phyloP scores from a whole-genome alignment of 768 basidiomycete genomes.

The Tricholoma terreum region DNA sequence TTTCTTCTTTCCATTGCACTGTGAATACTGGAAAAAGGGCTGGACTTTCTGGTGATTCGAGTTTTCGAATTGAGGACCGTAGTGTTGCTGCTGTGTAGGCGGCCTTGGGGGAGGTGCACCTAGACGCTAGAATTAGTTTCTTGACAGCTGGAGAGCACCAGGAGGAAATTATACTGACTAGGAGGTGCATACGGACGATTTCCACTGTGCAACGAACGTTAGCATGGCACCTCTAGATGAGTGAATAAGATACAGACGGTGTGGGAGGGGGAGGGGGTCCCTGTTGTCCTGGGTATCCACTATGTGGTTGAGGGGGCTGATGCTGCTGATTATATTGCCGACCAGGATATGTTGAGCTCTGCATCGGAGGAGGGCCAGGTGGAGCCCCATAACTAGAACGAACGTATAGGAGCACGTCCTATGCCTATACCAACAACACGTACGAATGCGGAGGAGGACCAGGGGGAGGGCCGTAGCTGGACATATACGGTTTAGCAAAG shows the following conservation, averaged over 20 bases:
- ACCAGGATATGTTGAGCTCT: conserved; percentile 38
- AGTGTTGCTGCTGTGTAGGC: conserved; percentile 55
- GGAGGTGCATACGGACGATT: conserved; percentile 23
- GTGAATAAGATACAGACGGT: conserved; percentile 7
- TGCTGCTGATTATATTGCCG: conserved; percentile 40
- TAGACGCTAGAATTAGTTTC: conserved; percentile 5
- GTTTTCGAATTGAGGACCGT: conserved; percentile 56
- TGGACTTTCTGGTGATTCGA: conserved; percentile 45
- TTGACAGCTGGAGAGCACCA: neutral
- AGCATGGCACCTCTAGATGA: neutral
- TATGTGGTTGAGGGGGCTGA: conserved; percentile 4
- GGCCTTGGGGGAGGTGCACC: conserved; percentile 49
- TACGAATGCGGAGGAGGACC: conserved; percentile 10
- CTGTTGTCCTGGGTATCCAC: conserved; percentile 29
- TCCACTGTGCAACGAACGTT: conserved; percentile 1
- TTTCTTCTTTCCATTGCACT: conserved; percentile 85
- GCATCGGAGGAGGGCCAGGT: conserved; percentile 28
- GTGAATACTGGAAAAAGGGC: conserved; percentile 81
- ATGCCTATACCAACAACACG: neutral
- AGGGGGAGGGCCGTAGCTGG: conserved; percentile 13
- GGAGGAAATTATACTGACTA: conserved; percentile 10
- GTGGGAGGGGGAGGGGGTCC: conserved; percentile 14
- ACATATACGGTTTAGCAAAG: neutral
- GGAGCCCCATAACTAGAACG: conserved; percentile 20
- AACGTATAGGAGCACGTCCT: conserved; percentile 1